Percentiles rank a stretch among this genome's conserved stretches.
phyloP scores from a whole-genome alignment of 148 eudicot species.

The Dysphania ambrosioides region DNA sequence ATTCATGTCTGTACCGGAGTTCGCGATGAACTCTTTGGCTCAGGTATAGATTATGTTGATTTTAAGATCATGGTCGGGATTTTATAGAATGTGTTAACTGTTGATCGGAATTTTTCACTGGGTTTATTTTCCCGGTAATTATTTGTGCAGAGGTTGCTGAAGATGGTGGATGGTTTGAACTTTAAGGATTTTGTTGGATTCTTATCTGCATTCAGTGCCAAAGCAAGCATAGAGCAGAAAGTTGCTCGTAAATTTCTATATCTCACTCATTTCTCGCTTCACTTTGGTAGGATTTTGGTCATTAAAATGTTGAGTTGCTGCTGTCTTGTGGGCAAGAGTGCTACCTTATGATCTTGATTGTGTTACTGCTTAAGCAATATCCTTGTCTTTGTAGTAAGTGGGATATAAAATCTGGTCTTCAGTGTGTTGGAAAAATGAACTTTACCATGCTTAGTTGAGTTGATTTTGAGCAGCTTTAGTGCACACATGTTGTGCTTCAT shows the following conservation, averaged over 20 bases:
- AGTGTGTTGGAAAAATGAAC: background rate
- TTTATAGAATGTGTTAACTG: background rate
- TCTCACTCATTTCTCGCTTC: background rate
- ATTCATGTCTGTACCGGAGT: constrained; percentile 90
- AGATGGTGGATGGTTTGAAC: constrained; percentile 94
- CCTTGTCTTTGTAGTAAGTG: background rate
- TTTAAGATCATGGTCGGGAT: constrained; percentile 8
- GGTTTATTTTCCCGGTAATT: constrained; percentile 5
- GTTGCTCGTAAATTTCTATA: constrained; percentile 49
- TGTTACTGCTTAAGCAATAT: background rate
- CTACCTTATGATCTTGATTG: background rate
- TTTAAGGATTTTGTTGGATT: constrained; percentile 93
- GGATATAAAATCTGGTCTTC: background rate
- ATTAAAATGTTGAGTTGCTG: background rate
- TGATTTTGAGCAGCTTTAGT: background rate
- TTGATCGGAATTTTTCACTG: background rate
- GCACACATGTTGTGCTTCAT: background rate
- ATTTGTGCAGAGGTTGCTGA: constrained; percentile 71
- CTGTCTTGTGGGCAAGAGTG: background rate
- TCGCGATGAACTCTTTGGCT: constrained; percentile 89
- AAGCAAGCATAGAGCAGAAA: constrained; percentile 69
- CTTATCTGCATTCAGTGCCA: constrained; percentile 82
- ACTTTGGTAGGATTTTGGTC: background rate
- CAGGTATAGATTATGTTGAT: constrained; percentile 46
- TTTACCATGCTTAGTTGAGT: background rate